phyloP scores from a whole-genome alignment of 2,329 filamentous ascomycete genomes.

The Aspergillus tanneri region DNA sequence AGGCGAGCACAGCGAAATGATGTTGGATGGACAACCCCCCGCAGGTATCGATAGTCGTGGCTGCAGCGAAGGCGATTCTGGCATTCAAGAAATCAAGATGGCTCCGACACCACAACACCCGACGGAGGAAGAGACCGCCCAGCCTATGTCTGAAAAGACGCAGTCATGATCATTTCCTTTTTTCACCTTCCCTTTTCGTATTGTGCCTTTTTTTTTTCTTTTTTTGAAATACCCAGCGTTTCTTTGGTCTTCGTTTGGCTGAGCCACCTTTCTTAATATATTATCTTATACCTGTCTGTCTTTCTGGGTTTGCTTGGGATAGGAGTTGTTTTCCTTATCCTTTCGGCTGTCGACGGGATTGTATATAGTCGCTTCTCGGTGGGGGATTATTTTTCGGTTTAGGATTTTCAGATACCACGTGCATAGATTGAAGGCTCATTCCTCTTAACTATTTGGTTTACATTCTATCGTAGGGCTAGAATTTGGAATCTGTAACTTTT shows the following conservation, averaged over 20 bases:
- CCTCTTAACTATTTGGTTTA: neutral
- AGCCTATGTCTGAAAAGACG: constrained; percentile 22
- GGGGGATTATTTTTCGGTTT: constrained; percentile 2
- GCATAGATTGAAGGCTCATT: constrained; percentile 10
- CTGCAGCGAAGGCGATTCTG: constrained; percentile 30
- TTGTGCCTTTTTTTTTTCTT: constrained; percentile 1
- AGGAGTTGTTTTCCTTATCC: constrained; percentile 12
- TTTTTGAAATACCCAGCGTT: constrained; percentile 12
- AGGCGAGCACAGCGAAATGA: constrained; percentile 58
- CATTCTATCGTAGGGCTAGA: too few relatives aligned
- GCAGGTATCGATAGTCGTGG: constrained; percentile 31
- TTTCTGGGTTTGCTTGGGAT: constrained; percentile 8
- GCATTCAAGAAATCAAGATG: constrained; percentile 34
- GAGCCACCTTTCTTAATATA: constrained; percentile 7
- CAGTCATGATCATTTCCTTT: constrained; percentile 22
- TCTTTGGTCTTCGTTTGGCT: constrained; percentile 13
- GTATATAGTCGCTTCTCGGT: constrained; percentile 16
- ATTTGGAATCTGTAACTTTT: too few relatives aligned
- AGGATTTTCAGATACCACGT: constrained; percentile 11
- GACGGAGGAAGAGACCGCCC: constrained; percentile 13
- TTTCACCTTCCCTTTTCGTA: neutral
- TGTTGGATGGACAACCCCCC: constrained; percentile 57
- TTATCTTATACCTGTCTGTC: constrained; percentile 12
- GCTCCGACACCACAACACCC: constrained; percentile 27
- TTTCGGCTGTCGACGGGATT: constrained; percentile 7